A percentile compares a stretch with the other conserved stretches of the same genome.
These are phyloP conservation scores for Lentinus brumalis DNA, from an alignment of 768 basidiomycete genomes.

Conservation along the genomic window DNA sequence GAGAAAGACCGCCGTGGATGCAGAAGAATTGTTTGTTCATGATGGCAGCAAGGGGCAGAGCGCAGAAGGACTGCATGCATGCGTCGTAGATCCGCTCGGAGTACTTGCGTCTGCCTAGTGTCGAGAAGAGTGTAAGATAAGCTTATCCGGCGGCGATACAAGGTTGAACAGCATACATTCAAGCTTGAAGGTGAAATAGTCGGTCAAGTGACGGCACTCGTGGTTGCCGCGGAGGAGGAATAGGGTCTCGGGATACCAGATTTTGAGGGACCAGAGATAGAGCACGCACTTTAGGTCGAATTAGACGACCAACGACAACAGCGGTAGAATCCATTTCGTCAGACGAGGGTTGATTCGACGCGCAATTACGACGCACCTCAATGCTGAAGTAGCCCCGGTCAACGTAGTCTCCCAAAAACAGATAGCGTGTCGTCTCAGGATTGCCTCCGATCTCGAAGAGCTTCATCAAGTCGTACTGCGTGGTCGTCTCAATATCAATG, in stretches of 20 bases:
- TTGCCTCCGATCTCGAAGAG: conserved; percentile 77
- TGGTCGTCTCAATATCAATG: conserved; percentile 5
- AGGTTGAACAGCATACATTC: conserved; percentile 67
- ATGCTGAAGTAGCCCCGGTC: conserved; percentile 78
- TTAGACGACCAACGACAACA: not conserved
- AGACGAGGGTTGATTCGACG: no score
- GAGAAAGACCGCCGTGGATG: conserved; percentile 96
- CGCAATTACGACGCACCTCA: conserved; percentile 45
- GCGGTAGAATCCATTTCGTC: not conserved
- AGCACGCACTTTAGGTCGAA: conserved; percentile 75
- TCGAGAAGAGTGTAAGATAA: not conserved
- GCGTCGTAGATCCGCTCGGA: conserved; percentile 95
- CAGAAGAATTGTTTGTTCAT: conserved; percentile 99
- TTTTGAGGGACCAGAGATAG: conserved; percentile 97
- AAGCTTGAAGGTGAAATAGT: conserved; percentile 99
- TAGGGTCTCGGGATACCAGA: conserved; percentile 97
- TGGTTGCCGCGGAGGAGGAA: conserved; percentile 98
- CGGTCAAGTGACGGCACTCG: conserved; percentile 97
- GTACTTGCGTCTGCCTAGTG: conserved; percentile 95
- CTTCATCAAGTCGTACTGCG: conserved; percentile 77
- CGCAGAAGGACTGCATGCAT: conserved; percentile 97
- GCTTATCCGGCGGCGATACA: not conserved
- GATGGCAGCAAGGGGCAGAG: conserved; percentile 90
- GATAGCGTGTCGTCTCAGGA: conserved; percentile 71
- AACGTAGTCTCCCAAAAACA: conserved; percentile 77